These are phyloP conservation scores for Ascocoryne sarcoides DNA, from an alignment of 2,329 filamentous ascomycete genomes.

Conservation along the genomic window DNA sequence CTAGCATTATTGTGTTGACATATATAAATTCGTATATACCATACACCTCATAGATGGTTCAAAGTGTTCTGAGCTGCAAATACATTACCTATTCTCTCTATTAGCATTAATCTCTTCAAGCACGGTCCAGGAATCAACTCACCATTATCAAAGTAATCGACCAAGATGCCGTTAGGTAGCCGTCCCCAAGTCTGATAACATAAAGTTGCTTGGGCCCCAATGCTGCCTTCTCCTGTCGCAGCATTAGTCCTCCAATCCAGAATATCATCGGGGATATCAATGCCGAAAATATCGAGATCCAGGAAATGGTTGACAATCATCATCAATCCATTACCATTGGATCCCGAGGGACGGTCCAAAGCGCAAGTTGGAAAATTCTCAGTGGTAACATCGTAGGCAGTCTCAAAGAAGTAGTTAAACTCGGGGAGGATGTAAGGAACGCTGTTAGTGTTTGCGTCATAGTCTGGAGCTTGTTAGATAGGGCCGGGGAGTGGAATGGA, in stretches of 20 bases:
- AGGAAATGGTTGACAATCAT: conserved; percentile 58
- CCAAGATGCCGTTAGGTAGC: conserved; percentile 44
- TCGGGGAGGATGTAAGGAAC: conserved; percentile 57
- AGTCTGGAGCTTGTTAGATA: conserved; percentile 8
- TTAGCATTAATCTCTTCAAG: background rate
- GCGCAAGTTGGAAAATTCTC: conserved; percentile 54
- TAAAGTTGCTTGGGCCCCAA: conserved; percentile 40
- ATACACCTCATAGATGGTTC: background rate
- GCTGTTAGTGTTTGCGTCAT: conserved; percentile 7
- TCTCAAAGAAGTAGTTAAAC: conserved; percentile 64
- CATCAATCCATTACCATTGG: conserved; percentile 40
- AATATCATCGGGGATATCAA: conserved; percentile 45
- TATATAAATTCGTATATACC: background rate
- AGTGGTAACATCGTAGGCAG: conserved; percentile 50
- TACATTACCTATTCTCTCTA: background rate
- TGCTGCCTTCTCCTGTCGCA: conserved; percentile 39
- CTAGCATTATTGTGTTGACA: no score
- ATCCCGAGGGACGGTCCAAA: conserved; percentile 48
- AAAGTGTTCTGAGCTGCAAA: background rate
- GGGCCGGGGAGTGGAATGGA: conserved; percentile 1
- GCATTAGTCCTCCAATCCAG: conserved; percentile 38
- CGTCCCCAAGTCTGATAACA: conserved; percentile 38
- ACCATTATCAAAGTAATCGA: conserved; percentile 48
- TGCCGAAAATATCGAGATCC: conserved; percentile 35
- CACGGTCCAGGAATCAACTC: background rate